Evolutionary conservation across 331 rosid species (phyloP).

Genomic region (Cydonia oblonga): DNA sequence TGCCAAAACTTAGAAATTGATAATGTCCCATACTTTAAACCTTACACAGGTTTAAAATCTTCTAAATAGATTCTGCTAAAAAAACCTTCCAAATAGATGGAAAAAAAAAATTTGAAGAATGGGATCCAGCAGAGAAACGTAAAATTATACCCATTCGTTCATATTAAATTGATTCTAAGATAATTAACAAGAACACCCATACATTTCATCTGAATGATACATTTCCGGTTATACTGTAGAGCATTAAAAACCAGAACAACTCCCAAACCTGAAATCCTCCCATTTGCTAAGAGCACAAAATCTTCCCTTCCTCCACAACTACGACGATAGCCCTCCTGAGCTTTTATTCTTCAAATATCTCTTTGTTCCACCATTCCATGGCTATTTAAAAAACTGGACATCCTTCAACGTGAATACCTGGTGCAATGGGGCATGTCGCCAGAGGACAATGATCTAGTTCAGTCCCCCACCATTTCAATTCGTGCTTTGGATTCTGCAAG

Average conservation of each 20-base stretch:
- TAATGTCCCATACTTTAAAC: too few relatives aligned
- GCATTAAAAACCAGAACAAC: not conserved
- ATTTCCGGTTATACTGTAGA: not conserved
- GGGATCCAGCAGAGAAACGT: not conserved
- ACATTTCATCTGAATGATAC: not conserved
- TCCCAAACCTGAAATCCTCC: not conserved
- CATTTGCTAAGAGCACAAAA: not conserved
- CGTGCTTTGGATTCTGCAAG: conserved; percentile 50
- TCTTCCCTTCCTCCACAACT: too few relatives aligned
- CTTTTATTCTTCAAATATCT: too few relatives aligned
- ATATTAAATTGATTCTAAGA: not conserved
- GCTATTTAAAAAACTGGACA: conserved; percentile 55
- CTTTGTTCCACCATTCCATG: not conserved
- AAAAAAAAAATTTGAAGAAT: too few relatives aligned
- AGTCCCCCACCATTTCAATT: conserved; percentile 83
- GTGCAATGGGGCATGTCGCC: conserved; percentile 85
- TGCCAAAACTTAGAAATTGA: too few relatives aligned
- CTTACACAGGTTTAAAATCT: too few relatives aligned
- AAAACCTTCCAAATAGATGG: too few relatives aligned
- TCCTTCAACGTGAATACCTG: conserved; percentile 61
- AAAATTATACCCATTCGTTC: not conserved
- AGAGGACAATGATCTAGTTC: conserved; percentile 76
- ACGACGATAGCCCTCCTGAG: too few relatives aligned
- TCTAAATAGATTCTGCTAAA: too few relatives aligned
- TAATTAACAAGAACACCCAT: not conserved